phyloP scores from a whole-genome alignment of 208 protist species.

The Acanthamoeba divionensis region DNA sequence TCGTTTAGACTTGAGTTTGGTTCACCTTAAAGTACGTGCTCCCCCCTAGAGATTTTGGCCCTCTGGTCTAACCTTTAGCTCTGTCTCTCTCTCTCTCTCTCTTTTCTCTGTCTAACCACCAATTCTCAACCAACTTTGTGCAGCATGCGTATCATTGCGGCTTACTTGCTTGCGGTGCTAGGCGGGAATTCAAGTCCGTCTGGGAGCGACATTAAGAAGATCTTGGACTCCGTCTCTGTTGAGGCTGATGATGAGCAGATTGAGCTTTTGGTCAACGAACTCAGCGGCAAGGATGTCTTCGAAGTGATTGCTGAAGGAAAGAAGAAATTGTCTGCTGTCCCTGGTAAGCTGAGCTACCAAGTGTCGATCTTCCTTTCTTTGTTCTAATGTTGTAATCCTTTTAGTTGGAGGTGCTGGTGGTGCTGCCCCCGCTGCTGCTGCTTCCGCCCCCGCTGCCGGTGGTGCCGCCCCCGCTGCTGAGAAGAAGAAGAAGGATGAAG shows the following conservation, averaged over 20 bases:
- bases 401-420: conserved; percentile 59
- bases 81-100: not conserved
- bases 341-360: no score
- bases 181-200: conserved; percentile 76
- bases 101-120: not conserved
- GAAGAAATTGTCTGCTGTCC: conserved; percentile 69
- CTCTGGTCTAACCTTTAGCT: not conserved
- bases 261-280: conserved; percentile 63
- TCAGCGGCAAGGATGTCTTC: conserved; percentile 70
- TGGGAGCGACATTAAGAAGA: conserved; percentile 74
- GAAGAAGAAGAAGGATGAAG: conserved; percentile 72
- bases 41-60: not conserved
- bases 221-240: conserved; percentile 77
- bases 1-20: no score
- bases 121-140: no score
- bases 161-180: conserved; percentile 82
- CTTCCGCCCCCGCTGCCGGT: conserved; percentile 47
- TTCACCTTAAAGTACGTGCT: not conserved
- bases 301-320: conserved; percentile 79
- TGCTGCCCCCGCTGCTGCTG: conserved; percentile 56
- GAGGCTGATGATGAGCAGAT: conserved; percentile 71
- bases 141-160: conserved; percentile 68
- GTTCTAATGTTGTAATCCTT: conserved; percentile 35
- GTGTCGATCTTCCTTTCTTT: conserved; percentile 15
- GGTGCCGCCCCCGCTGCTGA: conserved; percentile 62